Percentiles rank a stretch among this genome's conserved stretches.
Evolutionary conservation across 345 rosid genomes (phyloP).

Genomic region (Rhizophora apiculata): DNA sequence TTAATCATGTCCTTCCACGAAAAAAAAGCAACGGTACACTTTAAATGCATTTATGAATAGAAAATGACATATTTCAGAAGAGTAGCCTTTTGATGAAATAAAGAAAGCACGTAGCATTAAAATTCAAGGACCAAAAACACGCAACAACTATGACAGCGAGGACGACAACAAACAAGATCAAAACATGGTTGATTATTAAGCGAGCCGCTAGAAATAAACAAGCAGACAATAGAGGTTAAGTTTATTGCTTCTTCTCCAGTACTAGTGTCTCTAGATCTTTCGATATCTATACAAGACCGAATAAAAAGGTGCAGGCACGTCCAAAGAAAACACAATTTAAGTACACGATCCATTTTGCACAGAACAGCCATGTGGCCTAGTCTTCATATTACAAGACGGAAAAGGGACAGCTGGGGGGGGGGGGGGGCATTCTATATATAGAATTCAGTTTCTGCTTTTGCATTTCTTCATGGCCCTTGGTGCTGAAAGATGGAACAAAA

Average conservation of each 20-base stretch:
- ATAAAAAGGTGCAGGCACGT: conserved; percentile 31
- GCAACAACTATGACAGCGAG: conserved; percentile 31
- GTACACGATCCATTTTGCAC: conserved; percentile 1
- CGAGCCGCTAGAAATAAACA: conserved; percentile 41
- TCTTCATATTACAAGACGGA: conserved; percentile 9
- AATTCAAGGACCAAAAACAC: conserved; percentile 33
- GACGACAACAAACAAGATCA: conserved; percentile 16
- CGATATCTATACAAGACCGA: conserved; percentile 41
- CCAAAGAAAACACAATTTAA: conserved; percentile 8
- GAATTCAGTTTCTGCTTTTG: conserved; percentile 50
- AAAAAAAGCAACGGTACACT: not conserved
- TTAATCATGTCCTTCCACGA: not conserved
- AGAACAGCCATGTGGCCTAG: conserved; percentile 2
- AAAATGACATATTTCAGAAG: not conserved
- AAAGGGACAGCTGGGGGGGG: not conserved
- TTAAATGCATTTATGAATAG: not conserved
- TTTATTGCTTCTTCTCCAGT: conserved; percentile 46
- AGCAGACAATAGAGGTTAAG: conserved; percentile 35
- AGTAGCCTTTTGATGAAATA: conserved; percentile 30
- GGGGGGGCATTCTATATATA: not conserved
- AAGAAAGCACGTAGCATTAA: conserved; percentile 19
- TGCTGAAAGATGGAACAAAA: conserved; percentile 27
- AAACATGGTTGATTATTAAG: conserved; percentile 25
- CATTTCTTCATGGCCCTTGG: conserved; percentile 66
- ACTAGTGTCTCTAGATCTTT: conserved; percentile 37